Percentiles rank a stretch among this genome's conserved stretches.
Conservation (phyloP, 1,139 yeast species). For the Saccharomyces pastorianus region DNA sequence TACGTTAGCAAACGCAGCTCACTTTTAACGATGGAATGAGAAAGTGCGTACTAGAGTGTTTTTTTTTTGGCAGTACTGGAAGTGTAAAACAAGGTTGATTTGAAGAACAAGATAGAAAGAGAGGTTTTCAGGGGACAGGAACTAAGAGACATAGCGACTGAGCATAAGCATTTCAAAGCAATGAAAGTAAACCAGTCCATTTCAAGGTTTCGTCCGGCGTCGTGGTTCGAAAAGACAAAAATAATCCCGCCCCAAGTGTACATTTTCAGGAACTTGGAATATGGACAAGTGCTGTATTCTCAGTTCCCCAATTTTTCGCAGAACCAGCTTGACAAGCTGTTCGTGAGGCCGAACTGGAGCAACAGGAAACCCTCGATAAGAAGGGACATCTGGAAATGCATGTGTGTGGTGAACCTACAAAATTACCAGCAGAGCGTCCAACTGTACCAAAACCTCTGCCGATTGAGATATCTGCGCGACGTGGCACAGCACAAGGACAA, state of each 20-base stretch:
- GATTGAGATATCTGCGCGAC: slow-evolving; percentile 68
- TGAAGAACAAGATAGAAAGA: neutral
- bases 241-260: slow-evolving; percentile 71
- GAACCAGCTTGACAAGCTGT: slow-evolving; percentile 62
- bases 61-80: neutral
- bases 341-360: slow-evolving; percentile 79
- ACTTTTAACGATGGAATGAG: neutral
- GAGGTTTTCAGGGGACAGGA: neutral
- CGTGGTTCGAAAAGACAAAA: slow-evolving; percentile 45
- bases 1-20: neutral
- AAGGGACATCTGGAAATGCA: slow-evolving; percentile 81
- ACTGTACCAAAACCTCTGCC: slow-evolving; percentile 66
- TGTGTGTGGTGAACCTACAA: slow-evolving; percentile 75
- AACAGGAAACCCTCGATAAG: slow-evolving; percentile 72
- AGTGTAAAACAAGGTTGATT: neutral
- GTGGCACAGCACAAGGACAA: slow-evolving; percentile 51
- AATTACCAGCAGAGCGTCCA: slow-evolving; percentile 60
- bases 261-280: slow-evolving; percentile 73
- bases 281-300: slow-evolving; percentile 84
- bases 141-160: neutral
- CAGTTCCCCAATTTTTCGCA: slow-evolving; percentile 64
- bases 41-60: neutral
- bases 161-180: neutral
- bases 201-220: slow-evolving; percentile 33
- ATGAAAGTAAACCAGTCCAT: slow-evolving; percentile 12